Conservation (phyloP, 1,284 basidiomycete species). For the Moesziomyces aphidis region DNA sequence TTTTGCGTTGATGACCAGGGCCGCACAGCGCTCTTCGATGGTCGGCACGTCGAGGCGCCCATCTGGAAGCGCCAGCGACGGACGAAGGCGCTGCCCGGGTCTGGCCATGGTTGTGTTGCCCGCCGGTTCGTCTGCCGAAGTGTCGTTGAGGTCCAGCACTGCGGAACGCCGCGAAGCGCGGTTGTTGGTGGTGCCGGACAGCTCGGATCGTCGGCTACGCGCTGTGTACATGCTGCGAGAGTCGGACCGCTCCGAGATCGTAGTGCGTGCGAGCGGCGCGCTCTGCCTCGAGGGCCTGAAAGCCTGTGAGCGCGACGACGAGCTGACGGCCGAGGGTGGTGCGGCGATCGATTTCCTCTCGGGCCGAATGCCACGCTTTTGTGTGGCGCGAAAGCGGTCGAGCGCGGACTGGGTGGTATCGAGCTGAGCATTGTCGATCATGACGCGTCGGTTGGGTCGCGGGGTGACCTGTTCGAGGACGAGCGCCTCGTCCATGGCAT, state of each 20-base stretch:
- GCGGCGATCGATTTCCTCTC: slow-evolving; percentile 28
- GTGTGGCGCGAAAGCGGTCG: slow-evolving; percentile 23
- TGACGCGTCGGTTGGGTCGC: slow-evolving; percentile 15
- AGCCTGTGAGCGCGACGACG: slow-evolving; percentile 3
- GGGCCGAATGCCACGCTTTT: slow-evolving; percentile 10
- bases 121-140: slow-evolving; percentile 2
- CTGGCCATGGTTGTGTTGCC: slow-evolving; percentile 31
- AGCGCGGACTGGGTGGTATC: slow-evolving; percentile 27
- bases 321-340: not conserved
- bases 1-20: slow-evolving; percentile 45
- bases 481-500: slow-evolving; percentile 26
- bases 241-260: slow-evolving; percentile 6
- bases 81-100: slow-evolving; percentile 42
- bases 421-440: slow-evolving; percentile 9
- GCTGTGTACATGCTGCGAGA: slow-evolving; percentile 24
- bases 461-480: slow-evolving; percentile 34
- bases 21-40: slow-evolving; percentile 48
- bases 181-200: not conserved
- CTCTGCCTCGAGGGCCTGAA: slow-evolving; percentile 17
- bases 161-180: slow-evolving; percentile 8
- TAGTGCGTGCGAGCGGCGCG: slow-evolving; percentile 10
- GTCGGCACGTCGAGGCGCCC: slow-evolving; percentile 45
- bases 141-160: slow-evolving; percentile 6
- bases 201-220: slow-evolving; percentile 11
- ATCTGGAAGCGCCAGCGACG: slow-evolving; percentile 30